Base-by-base conservation (phyloP, 192 early-diverging fungal genomes). In the Geranomyces michiganensis region DNA sequence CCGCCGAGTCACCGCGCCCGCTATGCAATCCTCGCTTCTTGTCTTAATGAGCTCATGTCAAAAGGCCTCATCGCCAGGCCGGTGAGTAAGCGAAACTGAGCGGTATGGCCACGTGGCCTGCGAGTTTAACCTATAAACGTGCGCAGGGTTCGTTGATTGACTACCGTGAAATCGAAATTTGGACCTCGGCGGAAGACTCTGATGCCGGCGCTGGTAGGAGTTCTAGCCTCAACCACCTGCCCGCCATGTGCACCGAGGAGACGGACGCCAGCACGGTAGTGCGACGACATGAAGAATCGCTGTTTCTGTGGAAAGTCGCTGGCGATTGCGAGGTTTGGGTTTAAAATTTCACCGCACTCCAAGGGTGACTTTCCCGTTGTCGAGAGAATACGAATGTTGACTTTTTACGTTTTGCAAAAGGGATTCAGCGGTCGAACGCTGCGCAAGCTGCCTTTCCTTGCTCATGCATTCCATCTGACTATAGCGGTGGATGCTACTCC, bases 401-500 rank as follows among this genome's bases (percentile, higher is more conserved):
- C 46, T 14, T 47, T 10, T 47, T 14, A 47, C 46, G 46, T 19
- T 53, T 26, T n/a, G 19, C 4, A 46, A 8, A 9, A 75, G 61
- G 79, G 74, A 24, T 71, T 87, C 61, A 83, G 81, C 64, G 85
- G 84, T 1, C 73, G 85, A 6, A 47, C 75, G 13, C 69, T 87
- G 21, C 85, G 85, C 29, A 79, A 82, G 62, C 67, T 89, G 24
- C 82, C 87, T 6, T 88, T 89, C 62, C 73, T 89, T 8, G 83
- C 86, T 1, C 81, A 85, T 69, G 84, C 87, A 9, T 68, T 64
- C 43, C 44, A 64, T 36, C 13, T 64, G 10, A 17, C 5, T 29
- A 29, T 32, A 9, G 17, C 58, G 27, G 58, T 60, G 12, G 31
- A 19, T 17, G 29, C 17, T 58, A 14, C n/a, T 41, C 36, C 36